These are phyloP conservation scores for Bombardia bombarda DNA, from an alignment of 495 filamentous ascomycete genomes.

Conservation along the genomic window DNA sequence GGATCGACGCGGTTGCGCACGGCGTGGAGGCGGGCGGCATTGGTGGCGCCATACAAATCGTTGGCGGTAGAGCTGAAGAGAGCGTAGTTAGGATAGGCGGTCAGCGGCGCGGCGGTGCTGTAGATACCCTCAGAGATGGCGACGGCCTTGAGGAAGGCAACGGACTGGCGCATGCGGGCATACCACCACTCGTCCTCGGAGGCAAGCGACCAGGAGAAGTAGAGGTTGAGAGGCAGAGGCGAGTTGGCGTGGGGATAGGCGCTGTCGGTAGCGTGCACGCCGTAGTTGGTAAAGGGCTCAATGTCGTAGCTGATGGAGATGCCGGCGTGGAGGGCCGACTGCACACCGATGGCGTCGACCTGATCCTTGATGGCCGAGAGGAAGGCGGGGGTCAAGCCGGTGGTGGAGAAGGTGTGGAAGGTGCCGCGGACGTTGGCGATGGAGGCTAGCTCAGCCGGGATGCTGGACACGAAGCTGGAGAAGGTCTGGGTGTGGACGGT, in stretches of 20 bases:
- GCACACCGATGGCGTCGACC: constrained; percentile 5
- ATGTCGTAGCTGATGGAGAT: constrained; percentile 14
- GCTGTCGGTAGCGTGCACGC: constrained; percentile 13
- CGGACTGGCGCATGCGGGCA: constrained; percentile 6
- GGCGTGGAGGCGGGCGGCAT: constrained; percentile 10
- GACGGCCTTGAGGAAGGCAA: constrained; percentile 9
- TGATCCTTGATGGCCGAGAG: constrained; percentile 11
- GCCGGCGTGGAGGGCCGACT: constrained; percentile 4
- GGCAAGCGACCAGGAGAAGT: constrained; percentile 14
- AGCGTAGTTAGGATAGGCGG: constrained; percentile 18
- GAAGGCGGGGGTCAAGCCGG: constrained; percentile 8
- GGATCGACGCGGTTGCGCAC: constrained; percentile 15
- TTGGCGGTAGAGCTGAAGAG: constrained; percentile 4
- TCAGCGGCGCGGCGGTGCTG: background rate
- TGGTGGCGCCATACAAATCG: constrained; percentile 13
- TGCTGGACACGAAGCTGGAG: constrained; percentile 29
- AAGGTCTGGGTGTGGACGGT: constrained; percentile 45
- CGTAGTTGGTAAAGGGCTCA: constrained; percentile 19
- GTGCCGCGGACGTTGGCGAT: constrained; percentile 11
- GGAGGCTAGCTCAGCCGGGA: constrained; percentile 9
- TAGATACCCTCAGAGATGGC: constrained; percentile 18
- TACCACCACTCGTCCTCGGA: constrained; percentile 17
- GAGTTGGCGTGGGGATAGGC: constrained; percentile 16
- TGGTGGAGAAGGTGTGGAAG: constrained; percentile 18
- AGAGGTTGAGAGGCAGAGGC: constrained; percentile 18